Conservation (phyloP, 768 basidiomycete species). For the Amanita rimosa region DNA sequence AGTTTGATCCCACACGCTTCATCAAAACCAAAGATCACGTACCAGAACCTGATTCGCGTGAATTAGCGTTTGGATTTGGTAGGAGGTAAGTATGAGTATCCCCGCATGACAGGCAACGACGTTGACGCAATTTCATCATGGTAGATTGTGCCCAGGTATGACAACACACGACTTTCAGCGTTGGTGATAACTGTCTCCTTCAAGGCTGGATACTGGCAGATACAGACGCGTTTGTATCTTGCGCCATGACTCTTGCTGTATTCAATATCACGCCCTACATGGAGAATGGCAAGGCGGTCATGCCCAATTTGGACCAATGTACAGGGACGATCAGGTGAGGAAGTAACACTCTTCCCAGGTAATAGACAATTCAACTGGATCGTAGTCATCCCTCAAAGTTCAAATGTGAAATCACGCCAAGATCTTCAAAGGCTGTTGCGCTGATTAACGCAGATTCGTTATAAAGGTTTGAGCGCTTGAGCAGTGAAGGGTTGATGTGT, state of each 20-base stretch:
- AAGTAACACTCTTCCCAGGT: background rate
- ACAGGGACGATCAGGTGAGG: slow-evolving; percentile 35
- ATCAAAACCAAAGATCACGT: slow-evolving; percentile 22
- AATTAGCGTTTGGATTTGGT: slow-evolving; percentile 43
- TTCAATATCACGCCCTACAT: slow-evolving; percentile 25
- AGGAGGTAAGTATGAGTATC: slow-evolving; percentile 25
- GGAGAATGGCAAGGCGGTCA: slow-evolving; percentile 16
- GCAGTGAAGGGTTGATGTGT: no score
- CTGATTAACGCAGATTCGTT: slow-evolving; percentile 10
- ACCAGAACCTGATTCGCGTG: slow-evolving; percentile 31
- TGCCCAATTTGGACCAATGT: slow-evolving; percentile 28
- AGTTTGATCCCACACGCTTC: slow-evolving; percentile 38
- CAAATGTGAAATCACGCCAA: slow-evolving; percentile 17
- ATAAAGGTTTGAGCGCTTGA: no score
- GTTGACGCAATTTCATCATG: background rate
- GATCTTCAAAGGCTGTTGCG: slow-evolving; percentile 11
- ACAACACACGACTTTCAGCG: background rate
- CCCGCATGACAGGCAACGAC: background rate
- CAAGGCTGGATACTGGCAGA: slow-evolving; percentile 22
- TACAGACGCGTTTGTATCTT: slow-evolving; percentile 27
- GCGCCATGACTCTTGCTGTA: slow-evolving; percentile 28
- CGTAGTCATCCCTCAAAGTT: slow-evolving; percentile 16
- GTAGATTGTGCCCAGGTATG: slow-evolving; percentile 25
- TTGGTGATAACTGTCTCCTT: background rate
- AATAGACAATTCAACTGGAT: background rate